Conservation (phyloP, 2,329 filamentous ascomycete species). For the Incumbomyces delicatus region DNA sequence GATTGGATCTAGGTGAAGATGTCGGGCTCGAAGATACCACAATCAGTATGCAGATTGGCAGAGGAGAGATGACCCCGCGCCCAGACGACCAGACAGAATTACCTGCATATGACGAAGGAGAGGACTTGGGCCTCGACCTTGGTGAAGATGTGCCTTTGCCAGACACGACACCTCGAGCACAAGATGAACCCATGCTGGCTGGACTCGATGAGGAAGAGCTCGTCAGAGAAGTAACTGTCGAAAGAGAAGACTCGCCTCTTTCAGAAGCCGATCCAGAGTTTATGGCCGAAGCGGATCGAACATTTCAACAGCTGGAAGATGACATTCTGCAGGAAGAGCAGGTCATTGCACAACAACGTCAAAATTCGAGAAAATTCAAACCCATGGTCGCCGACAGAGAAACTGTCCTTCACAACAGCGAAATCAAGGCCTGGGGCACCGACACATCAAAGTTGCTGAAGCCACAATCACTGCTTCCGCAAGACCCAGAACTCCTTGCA, state of each 20-base stretch:
- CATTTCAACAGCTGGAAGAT: conserved; percentile 44
- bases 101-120: conserved; percentile 43
- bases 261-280: conserved; percentile 44
- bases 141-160: conserved; percentile 36
- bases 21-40: conserved; percentile 56
- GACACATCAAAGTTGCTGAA: conserved; percentile 81
- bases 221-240: conserved; percentile 26
- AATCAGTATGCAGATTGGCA: conserved; percentile 74
- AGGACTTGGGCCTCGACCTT: conserved; percentile 44
- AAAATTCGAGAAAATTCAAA: conserved; percentile 70
- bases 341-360: conserved; percentile 51
- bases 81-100: conserved; percentile 58
- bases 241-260: conserved; percentile 41
- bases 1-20: conserved; percentile 61
- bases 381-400: conserved; percentile 71
- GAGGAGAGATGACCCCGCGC: conserved; percentile 65
- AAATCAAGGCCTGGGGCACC: conserved; percentile 78
- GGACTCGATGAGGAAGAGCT: conserved; percentile 42
- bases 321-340: conserved; percentile 44
- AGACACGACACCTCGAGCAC: conserved; percentile 39
- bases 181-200: conserved; percentile 49
- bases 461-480: conserved; percentile 70
- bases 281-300: conserved; percentile 54
- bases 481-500: conserved; percentile 76
- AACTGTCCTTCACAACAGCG: conserved; percentile 63